Base-by-base conservation (phyloP, 805 yeast genomes). In the Cyberlindnera petersonii region DNA sequence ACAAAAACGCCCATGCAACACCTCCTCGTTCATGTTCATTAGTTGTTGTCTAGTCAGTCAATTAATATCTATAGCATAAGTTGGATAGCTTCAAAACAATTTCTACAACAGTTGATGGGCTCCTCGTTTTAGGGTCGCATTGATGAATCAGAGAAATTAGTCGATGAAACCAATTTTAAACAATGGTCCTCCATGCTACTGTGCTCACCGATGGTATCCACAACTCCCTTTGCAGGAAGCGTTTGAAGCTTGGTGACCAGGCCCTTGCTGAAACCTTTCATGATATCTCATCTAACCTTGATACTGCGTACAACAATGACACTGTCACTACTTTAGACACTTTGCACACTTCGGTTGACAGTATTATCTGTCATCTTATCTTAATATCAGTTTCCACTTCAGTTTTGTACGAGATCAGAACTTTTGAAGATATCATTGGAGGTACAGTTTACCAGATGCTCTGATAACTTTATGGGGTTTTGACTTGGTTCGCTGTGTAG, bases 51-150 rank as follows among this genome's bases (percentile, higher is more conserved):
- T n/a, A n/a, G n/a, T n/a, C n/a, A n/a, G n/a, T n/a, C n/a, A n/a
- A n/a, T n/a, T n/a, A n/a, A n/a, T n/a, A n/a, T n/a, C n/a, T n/a
- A n/a, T n/a, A n/a, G n/a, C n/a, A n/a, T n/a, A n/a, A n/a, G n/a
- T n/a, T n/a, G n/a, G n/a, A n/a, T n/a, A n/a, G n/a, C n/a, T n/a
- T n/a, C n/a, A n/a, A n/a, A n/a, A n/a, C n/a, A n/a, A n/a, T n/a
- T n/a, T n/a, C n/a, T n/a, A n/a, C 15, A n/a, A 31, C 27, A 31
- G 27, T 26, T 31, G 14, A 31, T 23, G 27, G 23, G 27, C 27
- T 15, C 26, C 13, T 23, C 23, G 35, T 8, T 8, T 16, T 14
- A 9, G 10, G 10, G n/a, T 27, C 7, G 13, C 21, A 13, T 19
- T 4, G 24, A 20, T 13, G 33, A 30, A 6, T 5, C 10, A 20